Evolutionary conservation across 2,329 filamentous ascomycete species (phyloP).

Genomic region (Fusarium sp.): DNA sequence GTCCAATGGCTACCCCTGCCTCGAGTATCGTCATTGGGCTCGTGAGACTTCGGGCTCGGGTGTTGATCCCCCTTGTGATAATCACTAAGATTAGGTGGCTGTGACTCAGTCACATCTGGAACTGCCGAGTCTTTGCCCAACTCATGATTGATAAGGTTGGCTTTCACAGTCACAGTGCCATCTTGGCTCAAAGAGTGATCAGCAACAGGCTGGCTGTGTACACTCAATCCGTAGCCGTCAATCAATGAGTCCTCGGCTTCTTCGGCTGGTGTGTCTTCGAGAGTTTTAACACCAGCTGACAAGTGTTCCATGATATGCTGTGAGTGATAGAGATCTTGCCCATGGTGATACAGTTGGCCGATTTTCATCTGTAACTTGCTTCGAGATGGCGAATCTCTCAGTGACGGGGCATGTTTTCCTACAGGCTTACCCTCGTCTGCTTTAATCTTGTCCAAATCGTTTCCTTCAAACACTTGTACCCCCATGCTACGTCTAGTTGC

Average conservation of each 20-base stretch:
- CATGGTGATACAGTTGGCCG: slow-evolving; percentile 52
- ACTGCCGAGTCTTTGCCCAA: slow-evolving; percentile 29
- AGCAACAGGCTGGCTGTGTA: slow-evolving; percentile 2
- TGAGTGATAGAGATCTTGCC: slow-evolving; percentile 52
- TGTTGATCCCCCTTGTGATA: slow-evolving; percentile 32
- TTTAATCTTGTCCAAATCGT: slow-evolving; percentile 22
- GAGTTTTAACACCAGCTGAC: slow-evolving; percentile 39
- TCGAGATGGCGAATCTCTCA: slow-evolving; percentile 12
- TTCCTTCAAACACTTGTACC: slow-evolving; percentile 1
- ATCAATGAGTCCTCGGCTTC: slow-evolving; percentile 13
- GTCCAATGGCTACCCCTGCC: slow-evolving; percentile 31
- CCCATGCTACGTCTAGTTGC: slow-evolving; percentile 30
- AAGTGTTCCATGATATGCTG: slow-evolving; percentile 55
- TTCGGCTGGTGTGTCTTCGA: slow-evolving; percentile 9
- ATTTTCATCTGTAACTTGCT: slow-evolving; percentile 47
- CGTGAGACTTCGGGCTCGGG: slow-evolving; percentile 40
- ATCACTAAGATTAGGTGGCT: slow-evolving; percentile 29
- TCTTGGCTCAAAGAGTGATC: slow-evolving; percentile 36
- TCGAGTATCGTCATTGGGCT: slow-evolving; percentile 35
- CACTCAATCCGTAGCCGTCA: not conserved
- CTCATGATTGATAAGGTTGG: slow-evolving; percentile 24
- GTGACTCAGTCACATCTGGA: slow-evolving; percentile 8
- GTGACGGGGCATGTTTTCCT: slow-evolving; percentile 1
- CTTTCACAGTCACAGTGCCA: slow-evolving; percentile 14
- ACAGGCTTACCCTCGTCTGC: slow-evolving; percentile 13